phyloP scores from a whole-genome alignment of 495 filamentous ascomycete species.

The Ascodesmis nigricans region DNA sequence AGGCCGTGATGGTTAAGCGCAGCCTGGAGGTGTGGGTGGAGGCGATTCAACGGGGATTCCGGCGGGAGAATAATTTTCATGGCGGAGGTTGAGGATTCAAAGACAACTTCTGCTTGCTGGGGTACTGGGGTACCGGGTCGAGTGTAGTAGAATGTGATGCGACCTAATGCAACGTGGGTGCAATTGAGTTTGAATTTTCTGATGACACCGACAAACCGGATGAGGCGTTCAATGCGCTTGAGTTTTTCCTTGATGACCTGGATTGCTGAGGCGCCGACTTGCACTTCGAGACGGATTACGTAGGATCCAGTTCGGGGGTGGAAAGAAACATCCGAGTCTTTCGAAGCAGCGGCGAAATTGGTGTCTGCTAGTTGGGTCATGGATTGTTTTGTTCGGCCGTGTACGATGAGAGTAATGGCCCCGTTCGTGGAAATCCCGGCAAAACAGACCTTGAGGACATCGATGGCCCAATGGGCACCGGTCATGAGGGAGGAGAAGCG shows the following conservation, averaged over 20 bases:
- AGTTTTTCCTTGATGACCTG: slow-evolving; percentile 32
- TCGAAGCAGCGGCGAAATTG: slow-evolving; percentile 9
- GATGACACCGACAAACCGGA: slow-evolving; percentile 41
- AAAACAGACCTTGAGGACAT: slow-evolving; percentile 32
- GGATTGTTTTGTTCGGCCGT: slow-evolving; percentile 11
- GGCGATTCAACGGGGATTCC: slow-evolving; percentile 55
- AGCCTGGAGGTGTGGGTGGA: slow-evolving; percentile 38
- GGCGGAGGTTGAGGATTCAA: slow-evolving; percentile 4
- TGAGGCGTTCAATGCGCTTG: slow-evolving; percentile 38
- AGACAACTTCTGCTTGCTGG: slow-evolving; percentile 13
- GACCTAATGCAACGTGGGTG: slow-evolving; percentile 35
- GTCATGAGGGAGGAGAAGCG: slow-evolving; percentile 17
- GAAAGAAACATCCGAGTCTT: slow-evolving; percentile 37
- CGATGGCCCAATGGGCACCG: slow-evolving; percentile 28
- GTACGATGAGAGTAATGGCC: slow-evolving; percentile 11
- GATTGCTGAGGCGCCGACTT: slow-evolving; percentile 35
- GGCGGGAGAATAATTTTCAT: slow-evolving; percentile 35
- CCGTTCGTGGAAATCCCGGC: slow-evolving; percentile 24
- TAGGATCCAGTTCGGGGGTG: slow-evolving; percentile 35
- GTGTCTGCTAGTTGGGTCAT: slow-evolving; percentile 13
- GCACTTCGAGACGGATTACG: slow-evolving; percentile 32
- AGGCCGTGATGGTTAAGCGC: slow-evolving; percentile 41
- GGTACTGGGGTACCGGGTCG: slow-evolving; percentile 9
- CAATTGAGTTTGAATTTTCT: slow-evolving; percentile 30
- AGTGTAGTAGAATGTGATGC: slow-evolving; percentile 40